These are phyloP conservation scores for Colletotrichum lupini DNA, from an alignment of 2,329 filamentous ascomycete genomes.

Conservation along the genomic window DNA sequence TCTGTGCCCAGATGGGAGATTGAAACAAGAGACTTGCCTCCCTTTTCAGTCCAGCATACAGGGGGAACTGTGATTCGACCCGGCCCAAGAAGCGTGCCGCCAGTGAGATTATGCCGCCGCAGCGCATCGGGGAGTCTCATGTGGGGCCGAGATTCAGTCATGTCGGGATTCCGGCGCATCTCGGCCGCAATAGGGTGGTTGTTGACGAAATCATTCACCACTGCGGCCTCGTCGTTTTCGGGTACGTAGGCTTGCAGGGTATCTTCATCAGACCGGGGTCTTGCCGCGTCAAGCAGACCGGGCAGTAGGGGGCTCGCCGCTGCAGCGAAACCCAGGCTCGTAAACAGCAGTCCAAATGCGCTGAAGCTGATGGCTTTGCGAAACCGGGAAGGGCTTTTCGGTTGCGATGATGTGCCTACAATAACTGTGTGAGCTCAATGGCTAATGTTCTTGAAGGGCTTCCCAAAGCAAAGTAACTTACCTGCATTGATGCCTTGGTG, in stretches of 20 bases:
- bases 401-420: background rate
- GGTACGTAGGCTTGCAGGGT: constrained; percentile 75
- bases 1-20: constrained; percentile 82
- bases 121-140: constrained; percentile 82
- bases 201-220: constrained; percentile 80
- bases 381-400: constrained; percentile 9
- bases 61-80: constrained; percentile 85
- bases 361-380: constrained; percentile 26
- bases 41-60: constrained; percentile 77
- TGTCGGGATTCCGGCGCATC: constrained; percentile 74
- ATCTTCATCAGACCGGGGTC: constrained; percentile 70
- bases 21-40: constrained; percentile 75
- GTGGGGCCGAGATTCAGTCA: constrained; percentile 84
- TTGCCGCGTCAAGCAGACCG: constrained; percentile 26
- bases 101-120: constrained; percentile 82
- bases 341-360: constrained; percentile 52
- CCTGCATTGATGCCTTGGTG: constrained; percentile 9
- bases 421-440: background rate
- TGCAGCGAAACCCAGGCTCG: constrained; percentile 66
- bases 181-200: constrained; percentile 78
- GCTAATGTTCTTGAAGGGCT: background rate
- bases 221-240: constrained; percentile 61
- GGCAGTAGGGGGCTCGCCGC: constrained; percentile 63
- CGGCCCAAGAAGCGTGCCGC: constrained; percentile 79
- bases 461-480: background rate